These are phyloP conservation scores for Fraxinus ornus DNA, from an alignment of 305 asterid genomes.

Conservation along the genomic window DNA sequence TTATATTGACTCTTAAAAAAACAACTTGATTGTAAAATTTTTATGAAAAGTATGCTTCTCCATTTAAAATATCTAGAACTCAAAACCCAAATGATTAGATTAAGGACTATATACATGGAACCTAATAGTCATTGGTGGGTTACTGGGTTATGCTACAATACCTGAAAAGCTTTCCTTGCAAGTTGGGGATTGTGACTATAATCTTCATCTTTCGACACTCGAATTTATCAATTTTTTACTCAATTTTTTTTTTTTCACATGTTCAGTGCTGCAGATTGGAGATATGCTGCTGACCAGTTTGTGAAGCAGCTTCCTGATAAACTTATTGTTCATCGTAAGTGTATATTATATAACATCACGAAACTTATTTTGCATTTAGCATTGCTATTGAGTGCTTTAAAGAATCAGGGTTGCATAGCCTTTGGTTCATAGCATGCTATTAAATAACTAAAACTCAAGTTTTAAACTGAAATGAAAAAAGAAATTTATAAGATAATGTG, in stretches of 20 bases:
- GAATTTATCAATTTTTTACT: conserved; percentile 17
- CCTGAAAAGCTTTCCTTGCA: background rate
- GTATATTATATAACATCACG: background rate
- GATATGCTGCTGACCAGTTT: conserved; percentile 63
- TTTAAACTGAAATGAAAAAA: background rate
- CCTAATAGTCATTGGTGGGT: conserved; percentile 1
- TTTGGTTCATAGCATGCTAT: background rate
- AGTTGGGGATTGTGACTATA: conserved; percentile 1
- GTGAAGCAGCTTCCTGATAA: conserved; percentile 63
- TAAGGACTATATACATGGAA: conserved; percentile 7
- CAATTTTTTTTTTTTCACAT: conserved; percentile 15
- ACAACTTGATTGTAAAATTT: background rate
- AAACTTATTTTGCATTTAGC: conserved; percentile 11
- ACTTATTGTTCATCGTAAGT: conserved; percentile 67
- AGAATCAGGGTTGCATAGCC: background rate
- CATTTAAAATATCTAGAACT: background rate
- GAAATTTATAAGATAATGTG: background rate
- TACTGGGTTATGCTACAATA: background rate
- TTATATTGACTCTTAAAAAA: background rate
- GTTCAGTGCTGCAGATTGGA: conserved; percentile 70
- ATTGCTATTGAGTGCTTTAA: background rate
- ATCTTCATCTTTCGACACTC: background rate
- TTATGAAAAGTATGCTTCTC: background rate
- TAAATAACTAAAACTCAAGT: background rate
- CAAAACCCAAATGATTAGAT: background rate